Base-by-base conservation (phyloP, 192 early-diverging fungal genomes). In the Backusella australiensis region DNA sequence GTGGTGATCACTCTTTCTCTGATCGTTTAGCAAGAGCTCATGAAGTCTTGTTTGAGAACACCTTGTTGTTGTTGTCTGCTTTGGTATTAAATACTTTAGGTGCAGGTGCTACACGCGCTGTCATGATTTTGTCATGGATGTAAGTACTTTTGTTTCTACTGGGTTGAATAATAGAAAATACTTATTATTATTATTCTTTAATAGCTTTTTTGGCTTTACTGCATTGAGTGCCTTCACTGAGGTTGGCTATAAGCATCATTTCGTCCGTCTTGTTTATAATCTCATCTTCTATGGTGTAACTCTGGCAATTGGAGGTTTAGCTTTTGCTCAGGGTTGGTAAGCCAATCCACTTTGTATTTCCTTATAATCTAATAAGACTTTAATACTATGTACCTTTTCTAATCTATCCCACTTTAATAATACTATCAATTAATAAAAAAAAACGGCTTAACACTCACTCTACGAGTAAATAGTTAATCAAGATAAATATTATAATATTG, bases 111-210 rank as follows among this genome's bases (percentile, higher is more conserved):
- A 78, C 69, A 1, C 65, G 75, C 42, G 75, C 80, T 42, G 84
- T 79, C 15, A 71, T 74, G 36, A 76, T 84, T 53, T 7, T 84
- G 11, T 21, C 74, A 12, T 84, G 83, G 83, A 74, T 84, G 69
- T 81, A 77, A 77, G 80, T 74, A 38, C 70, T 35, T 41, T 6
- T 35, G 15, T 9, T 29, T 63, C 12, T 63, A 29, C 26, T 63
- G 36, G 9, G 41, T 26, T 39, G 19, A 49, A 21, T 4, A 34
- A 19, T 49, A 32, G 4, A 41, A 63, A 29, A 26, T 63, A 63
- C 53, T 56, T 56, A 9, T n/a, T 17, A 11, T 26, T 32, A 42
- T 69, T 39, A 15, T 69, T 32, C 32, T 32, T 21, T 44, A 9
- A 44, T 56, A 78, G 77, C 29, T 78, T 68, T 38, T 69, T 78